Percentiles rank a stretch among this genome's conserved stretches.
These are phyloP conservation scores for Candida sp. DNA, from an alignment of 1,139 yeast species.

Conservation along the genomic window DNA sequence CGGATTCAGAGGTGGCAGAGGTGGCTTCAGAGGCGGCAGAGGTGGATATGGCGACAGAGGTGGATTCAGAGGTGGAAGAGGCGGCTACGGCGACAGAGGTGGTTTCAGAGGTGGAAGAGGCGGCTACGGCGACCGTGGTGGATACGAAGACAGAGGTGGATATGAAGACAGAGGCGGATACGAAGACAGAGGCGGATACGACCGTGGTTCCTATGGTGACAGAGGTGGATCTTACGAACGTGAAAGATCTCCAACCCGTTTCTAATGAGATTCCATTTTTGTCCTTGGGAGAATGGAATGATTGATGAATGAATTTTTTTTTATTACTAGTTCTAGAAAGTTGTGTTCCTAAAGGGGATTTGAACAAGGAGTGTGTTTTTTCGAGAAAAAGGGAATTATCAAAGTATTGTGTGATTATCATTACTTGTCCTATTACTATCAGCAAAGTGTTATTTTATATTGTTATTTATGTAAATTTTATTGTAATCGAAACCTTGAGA, in stretches of 20 bases:
- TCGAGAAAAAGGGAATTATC: neutral
- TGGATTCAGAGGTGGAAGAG: constrained; percentile 42
- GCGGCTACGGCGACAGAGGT: constrained; percentile 32
- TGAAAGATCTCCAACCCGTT: constrained; percentile 55
- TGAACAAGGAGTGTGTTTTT: neutral
- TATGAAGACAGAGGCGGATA: neutral
- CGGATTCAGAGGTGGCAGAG: constrained; percentile 45
- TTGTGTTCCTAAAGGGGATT: neutral
- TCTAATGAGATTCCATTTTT: constrained; percentile 20
- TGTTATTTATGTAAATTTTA: constrained; percentile 1
- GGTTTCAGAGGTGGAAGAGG: constrained; percentile 36
- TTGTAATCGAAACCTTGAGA: neutral
- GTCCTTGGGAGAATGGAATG: neutral
- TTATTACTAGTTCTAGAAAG: neutral
- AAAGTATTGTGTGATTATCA: neutral
- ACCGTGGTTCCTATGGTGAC: constrained; percentile 35
- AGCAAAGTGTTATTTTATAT: neutral
- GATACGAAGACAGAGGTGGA: constrained; percentile 35
- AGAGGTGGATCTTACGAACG: constrained; percentile 42
- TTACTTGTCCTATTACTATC: neutral
- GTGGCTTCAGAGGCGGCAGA: constrained; percentile 35
- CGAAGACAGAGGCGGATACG: constrained; percentile 34
- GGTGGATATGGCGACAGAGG: constrained; percentile 18
- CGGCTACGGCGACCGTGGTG: constrained; percentile 36
- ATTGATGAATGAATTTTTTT: neutral